Percentiles rank a stretch among this genome's conserved stretches.
Evolutionary conservation across 805 yeast species (phyloP).

Genomic region (Metschnikowia continentalis): DNA sequence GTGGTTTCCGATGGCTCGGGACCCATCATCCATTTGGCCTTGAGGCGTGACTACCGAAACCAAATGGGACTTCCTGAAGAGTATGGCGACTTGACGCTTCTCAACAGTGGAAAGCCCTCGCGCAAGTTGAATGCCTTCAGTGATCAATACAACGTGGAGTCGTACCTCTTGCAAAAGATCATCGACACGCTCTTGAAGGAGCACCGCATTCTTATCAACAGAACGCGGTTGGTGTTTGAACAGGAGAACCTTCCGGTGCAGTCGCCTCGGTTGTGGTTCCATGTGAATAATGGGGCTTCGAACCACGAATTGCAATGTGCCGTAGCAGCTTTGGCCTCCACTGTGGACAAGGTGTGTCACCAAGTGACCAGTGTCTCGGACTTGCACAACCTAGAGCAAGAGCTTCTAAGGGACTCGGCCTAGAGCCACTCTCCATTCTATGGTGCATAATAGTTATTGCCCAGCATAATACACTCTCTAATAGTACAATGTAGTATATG

Average conservation of each 20-base stretch:
- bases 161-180: conserved; percentile 59
- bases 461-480: conserved; percentile 3
- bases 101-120: conserved; percentile 43
- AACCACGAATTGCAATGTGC: conserved; percentile 25
- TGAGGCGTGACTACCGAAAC: conserved; percentile 45
- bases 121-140: conserved; percentile 40
- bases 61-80: conserved; percentile 43
- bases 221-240: conserved; percentile 59
- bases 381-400: conserved; percentile 25
- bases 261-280: conserved; percentile 35
- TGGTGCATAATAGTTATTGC: not conserved
- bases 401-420: conserved; percentile 8
- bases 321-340: conserved; percentile 20
- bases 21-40: conserved; percentile 65
- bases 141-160: conserved; percentile 47
- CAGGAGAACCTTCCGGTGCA: conserved; percentile 45
- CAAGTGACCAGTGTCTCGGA: conserved; percentile 21
- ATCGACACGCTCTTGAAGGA: conserved; percentile 52
- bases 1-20: conserved; percentile 57
- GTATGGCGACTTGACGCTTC: conserved; percentile 46
- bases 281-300: conserved; percentile 28
- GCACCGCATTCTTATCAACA: conserved; percentile 56
- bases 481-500: not conserved
- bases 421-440: not conserved
- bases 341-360: conserved; percentile 22